phyloP scores from a whole-genome alignment of 2,329 filamentous ascomycete species.

The Fusarium sterilihyphosum region DNA sequence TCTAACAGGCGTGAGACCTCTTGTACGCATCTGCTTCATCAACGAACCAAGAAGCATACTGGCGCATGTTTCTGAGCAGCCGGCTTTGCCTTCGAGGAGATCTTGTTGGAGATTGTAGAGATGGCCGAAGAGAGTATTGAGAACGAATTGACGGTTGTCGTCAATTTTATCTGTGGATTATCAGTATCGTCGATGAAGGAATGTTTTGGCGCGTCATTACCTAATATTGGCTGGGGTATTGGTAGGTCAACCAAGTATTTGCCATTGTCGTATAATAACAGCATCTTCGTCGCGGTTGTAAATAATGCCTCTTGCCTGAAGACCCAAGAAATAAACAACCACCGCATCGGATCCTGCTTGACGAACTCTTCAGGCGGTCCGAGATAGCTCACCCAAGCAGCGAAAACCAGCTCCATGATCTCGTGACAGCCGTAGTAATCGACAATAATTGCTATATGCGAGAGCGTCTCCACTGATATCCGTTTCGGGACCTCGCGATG shows the following conservation, averaged over 20 bases:
- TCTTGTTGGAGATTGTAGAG: constrained; percentile 18
- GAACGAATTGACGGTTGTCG: constrained; percentile 8
- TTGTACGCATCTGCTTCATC: constrained; percentile 14
- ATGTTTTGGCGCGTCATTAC: background rate
- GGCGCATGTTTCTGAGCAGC: constrained; percentile 15
- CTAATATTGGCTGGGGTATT: constrained; percentile 23
- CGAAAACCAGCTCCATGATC: constrained; percentile 27
- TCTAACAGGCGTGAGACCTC: background rate
- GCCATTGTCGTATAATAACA: constrained; percentile 7
- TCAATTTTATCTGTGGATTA: constrained; percentile 6
- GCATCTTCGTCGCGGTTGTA: background rate
- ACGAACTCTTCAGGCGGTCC: background rate
- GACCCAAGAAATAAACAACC: constrained; percentile 23
- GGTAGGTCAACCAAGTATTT: constrained; percentile 7
- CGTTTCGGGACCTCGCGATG: constrained; percentile 32
- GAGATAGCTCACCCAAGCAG: constrained; percentile 8
- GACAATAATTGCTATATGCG: constrained; percentile 43
- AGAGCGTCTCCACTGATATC: constrained; percentile 36
- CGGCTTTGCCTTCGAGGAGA: constrained; percentile 9
- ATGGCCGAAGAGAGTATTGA: constrained; percentile 9
- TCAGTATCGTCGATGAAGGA: background rate
- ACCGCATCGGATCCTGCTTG: constrained; percentile 1
- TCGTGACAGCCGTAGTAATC: constrained; percentile 47
- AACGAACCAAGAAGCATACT: constrained; percentile 18
- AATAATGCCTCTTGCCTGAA: constrained; percentile 8